A percentile compares a stretch with the other conserved stretches of the same genome.
phyloP scores from a whole-genome alignment of 495 filamentous ascomycete genomes.

The Rhypophila decipiens region DNA sequence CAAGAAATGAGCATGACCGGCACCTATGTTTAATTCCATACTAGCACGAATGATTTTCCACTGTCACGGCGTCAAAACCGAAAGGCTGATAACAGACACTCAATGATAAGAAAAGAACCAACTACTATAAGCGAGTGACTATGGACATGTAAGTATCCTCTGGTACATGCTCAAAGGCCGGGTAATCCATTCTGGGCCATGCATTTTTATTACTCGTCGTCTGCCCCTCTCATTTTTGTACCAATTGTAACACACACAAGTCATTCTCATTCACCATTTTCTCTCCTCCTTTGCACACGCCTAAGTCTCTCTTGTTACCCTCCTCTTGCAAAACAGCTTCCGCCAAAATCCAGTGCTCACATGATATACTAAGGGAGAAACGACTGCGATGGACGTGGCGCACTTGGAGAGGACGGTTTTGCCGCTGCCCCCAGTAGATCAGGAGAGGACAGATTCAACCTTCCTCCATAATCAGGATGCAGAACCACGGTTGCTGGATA shows the following conservation, averaged over 20 bases:
- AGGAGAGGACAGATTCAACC: constrained; percentile 19
- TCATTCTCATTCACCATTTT: constrained; percentile 2
- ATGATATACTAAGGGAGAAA: constrained; percentile 21
- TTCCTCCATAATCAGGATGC: constrained; percentile 15
- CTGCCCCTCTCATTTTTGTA: constrained; percentile 1
- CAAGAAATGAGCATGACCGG: too few species aligned
- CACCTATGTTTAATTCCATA: too few species aligned
- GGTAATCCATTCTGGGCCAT: constrained; percentile 23
- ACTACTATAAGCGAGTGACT: constrained; percentile 30
- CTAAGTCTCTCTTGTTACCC: neutral
- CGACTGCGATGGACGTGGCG: constrained; percentile 8
- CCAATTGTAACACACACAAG: neutral
- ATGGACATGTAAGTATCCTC: constrained; percentile 26
- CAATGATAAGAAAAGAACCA: neutral
- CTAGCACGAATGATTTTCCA: too few species aligned
- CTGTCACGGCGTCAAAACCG: too few species aligned
- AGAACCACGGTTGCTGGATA: constrained; percentile 25
- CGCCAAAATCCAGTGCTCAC: constrained; percentile 18
- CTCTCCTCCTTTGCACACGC: neutral
- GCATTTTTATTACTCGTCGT: constrained; percentile 21
- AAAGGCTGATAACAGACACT: neutral
- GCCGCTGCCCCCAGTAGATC: constrained; percentile 25
- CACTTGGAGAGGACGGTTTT: constrained; percentile 11
- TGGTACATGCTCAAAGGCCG: constrained; percentile 28
- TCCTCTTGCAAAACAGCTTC: neutral